Base-by-base conservation (phyloP, 805 yeast genomes). In the Grigorovia humatica region DNA sequence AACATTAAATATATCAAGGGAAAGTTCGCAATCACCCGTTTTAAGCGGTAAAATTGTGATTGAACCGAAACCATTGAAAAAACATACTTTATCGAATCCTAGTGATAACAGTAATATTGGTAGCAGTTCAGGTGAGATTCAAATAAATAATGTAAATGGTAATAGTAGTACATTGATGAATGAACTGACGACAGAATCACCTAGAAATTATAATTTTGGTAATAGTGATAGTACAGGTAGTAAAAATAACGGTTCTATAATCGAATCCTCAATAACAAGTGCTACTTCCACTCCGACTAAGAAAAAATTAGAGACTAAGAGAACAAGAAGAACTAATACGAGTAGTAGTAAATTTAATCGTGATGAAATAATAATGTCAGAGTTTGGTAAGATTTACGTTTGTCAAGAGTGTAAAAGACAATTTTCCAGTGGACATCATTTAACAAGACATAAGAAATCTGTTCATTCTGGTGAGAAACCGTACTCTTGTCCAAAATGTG, bases 401-500 rank as follows among this genome's bases (percentile, higher is more conserved):
- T 68, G 71, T 48, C 67, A 63, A 51, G 69, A 64, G 48, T 68
- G 71, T 57, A 61, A 61, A 35, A 59, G 70, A 46, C 67, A 66
- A 51, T 68, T 68, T 48, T 65, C 70, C 1, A 67, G 70, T 1
- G 71, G 71, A 6, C 71, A 68, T 51, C 71, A 68, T 55, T 54
- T 68, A 29, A 68, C 71, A 41, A 64, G 71, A 48, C 71, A 68
- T 52, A 68, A 68, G 54, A 68, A 67, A 49, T 67, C 70, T 3
- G 71, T 68, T 30, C 71, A 68, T 54, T 66, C 70, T 2, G 70
- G 70, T n/a, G 69, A 66, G 48, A 68, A 68, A 50, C 69, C 70
- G 1, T 67, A 66, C 47, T 66, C 70, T 1, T 68, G 71, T 56
- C 69, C 70, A 9, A 64, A 67, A 47, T 68, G 71, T 57, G 70